A percentile compares a stretch with the other conserved stretches of the same genome.
phyloP scores from a whole-genome alignment of 2,329 filamentous ascomycete species.

The Zymoseptoria pseudotritici region DNA sequence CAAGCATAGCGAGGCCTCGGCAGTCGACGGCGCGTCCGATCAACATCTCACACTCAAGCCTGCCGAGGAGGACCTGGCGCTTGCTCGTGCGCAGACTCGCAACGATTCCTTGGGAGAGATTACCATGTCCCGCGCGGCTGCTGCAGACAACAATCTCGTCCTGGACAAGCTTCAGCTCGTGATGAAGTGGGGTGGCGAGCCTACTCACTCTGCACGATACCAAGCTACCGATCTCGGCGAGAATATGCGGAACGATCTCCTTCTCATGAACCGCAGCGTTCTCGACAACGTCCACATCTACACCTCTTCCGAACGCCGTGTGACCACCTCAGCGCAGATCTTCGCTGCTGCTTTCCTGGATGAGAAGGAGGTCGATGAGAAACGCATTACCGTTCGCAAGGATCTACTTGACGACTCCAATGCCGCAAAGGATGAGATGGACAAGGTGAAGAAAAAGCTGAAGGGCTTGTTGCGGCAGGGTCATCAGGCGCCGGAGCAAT shows the following conservation, averaged over 20 bases:
- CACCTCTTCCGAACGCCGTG: slow-evolving; percentile 88
- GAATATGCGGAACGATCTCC: slow-evolving; percentile 90
- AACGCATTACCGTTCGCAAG: slow-evolving; percentile 86
- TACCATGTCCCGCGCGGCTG: slow-evolving; percentile 88
- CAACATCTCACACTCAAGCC: slow-evolving; percentile 1
- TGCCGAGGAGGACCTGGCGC: slow-evolving; percentile 25
- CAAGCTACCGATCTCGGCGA: slow-evolving; percentile 91
- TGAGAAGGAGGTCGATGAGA: slow-evolving; percentile 73
- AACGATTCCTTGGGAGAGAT: slow-evolving; percentile 83
- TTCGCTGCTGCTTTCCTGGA: slow-evolving; percentile 86
- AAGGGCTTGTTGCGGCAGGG: slow-evolving; percentile 87
- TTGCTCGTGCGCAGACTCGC: slow-evolving; percentile 48
- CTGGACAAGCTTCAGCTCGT: slow-evolving; percentile 95
- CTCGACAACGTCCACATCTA: slow-evolving; percentile 90
- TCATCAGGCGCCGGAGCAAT: slow-evolving; percentile 87
- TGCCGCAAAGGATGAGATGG: slow-evolving; percentile 97
- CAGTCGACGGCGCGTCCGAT: background rate
- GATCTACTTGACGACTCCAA: slow-evolving; percentile 96
- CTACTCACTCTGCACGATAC: slow-evolving; percentile 93
- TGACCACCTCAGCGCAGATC: slow-evolving; percentile 93
- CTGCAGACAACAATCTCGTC: slow-evolving; percentile 84
- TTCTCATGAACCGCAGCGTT: slow-evolving; percentile 85
- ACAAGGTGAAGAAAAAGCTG: slow-evolving; percentile 99
- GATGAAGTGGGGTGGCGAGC: slow-evolving; percentile 98
- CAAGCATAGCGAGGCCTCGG: slow-evolving; percentile 23